Base-by-base conservation (phyloP, 768 basidiomycete genomes). In the Coprinopsis strossmayeri region DNA sequence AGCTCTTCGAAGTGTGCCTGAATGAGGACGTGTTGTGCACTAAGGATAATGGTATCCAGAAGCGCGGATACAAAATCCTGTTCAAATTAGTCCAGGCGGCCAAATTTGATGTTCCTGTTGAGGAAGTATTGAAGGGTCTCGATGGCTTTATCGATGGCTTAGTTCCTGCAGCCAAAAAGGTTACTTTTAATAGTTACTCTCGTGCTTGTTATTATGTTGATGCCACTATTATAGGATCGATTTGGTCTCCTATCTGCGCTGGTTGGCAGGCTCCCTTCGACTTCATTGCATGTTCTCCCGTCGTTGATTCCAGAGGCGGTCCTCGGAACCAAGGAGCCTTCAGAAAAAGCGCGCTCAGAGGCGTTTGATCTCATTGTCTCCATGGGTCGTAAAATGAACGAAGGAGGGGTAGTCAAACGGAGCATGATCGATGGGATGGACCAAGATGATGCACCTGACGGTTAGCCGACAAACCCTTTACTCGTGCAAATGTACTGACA, bases 291-390 rank as follows among this genome's bases (percentile, higher is more conserved):
- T 56, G 67, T 95, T 42, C 83, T 99, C 42, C 88, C 92, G 1
- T 82, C 85, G 1, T 70, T 98, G 20, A 85, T 98, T 39, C 91
- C 95, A 2, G 96, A 99, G 68, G 90, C 88, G 12, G 88, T 98
- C 7, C 69, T 99, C 23, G 92, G 90, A 1, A 97, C 94, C 11
- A 99, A 99, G 63, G 95, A 99, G 61, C 90, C 93, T 2, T 95
- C 95, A 27, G 92, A 93, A 62, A 92, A 90, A 59, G 84, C 93
- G 0, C 77, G 96, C 41, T 76, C 74, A 44, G 91, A 86, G 3
- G 93, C 94, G 1, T 99, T 95, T 61, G 91, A 94, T 11, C 67
- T 96, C 38, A 74, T 98, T 43, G 77, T 98, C 10, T 77, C 80
- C 5, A 95, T 99, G 92, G 96, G 91, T 2, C 73, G 73, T 57